Evolutionary conservation across 139 green algal genomes (phyloP), one percentile per base, ranked within the genome.

Genomic region (Penium margaritaceum): DNA sequence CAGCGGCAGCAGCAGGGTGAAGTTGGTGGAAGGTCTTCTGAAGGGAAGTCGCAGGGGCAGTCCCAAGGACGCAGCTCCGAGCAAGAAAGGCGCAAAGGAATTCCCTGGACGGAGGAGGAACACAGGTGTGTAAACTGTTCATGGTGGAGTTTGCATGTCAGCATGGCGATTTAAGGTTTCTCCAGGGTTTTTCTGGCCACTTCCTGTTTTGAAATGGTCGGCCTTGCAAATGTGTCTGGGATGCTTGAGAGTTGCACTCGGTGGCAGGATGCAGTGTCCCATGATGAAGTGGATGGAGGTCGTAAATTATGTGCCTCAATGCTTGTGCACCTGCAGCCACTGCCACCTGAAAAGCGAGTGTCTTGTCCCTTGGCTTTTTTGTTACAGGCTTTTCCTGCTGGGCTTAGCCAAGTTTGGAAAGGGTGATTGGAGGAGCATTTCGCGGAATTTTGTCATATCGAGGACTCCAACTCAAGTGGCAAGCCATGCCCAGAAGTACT

Each of bases 41-140:
- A n/a, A n/a, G n/a, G n/a, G n/a, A n/a, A n/a, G n/a, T n/a, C n/a
- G n/a, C n/a, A n/a, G n/a, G n/a, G n/a, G n/a, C n/a, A n/a, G n/a
- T n/a, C n/a, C n/a, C 30, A 38, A 63, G 69, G 60, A 7, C 61
- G 44, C 19, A n/a, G 34, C 32, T 47, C 64, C n/a, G 81, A 85
- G 34, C 74, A 83, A 71, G 89, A 92, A 75, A 77, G 88, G 21
- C 85, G 89, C 14, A 97, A 97, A 76, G 91, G 91, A 47, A 91
- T 97, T 38, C 89, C 91, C 0, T 97, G 91, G 91, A 95, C 90
- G 2, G 90, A 96, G 66, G 91, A 97, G 71, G 91, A 97, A 83
- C 91, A 97, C 82, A 81, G 87, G 76, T 83, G 15, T 34, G 54
- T 71, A 1, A 67, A 74, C 67, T 32, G 17, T 74, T 74, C 29